These are phyloP conservation scores for Clitocybe nebularis DNA, from an alignment of 1,284 basidiomycete species.

Conservation along the genomic window DNA sequence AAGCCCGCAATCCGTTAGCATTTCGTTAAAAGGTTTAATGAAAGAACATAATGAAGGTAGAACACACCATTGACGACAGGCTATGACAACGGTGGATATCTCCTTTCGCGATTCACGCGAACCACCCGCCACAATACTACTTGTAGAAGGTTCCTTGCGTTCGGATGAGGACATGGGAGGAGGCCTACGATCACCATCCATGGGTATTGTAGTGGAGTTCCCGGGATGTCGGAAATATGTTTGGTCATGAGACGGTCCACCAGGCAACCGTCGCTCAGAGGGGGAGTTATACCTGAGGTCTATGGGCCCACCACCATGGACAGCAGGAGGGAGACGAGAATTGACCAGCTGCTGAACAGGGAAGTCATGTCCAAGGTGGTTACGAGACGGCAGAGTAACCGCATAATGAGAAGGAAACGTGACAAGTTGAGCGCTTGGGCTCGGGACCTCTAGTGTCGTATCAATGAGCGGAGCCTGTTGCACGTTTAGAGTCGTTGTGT, in stretches of 20 bases:
- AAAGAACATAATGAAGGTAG: conserved; percentile 25
- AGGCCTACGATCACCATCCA: conserved; percentile 37
- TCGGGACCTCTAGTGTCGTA: conserved; percentile 36
- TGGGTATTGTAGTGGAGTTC: conserved; percentile 25
- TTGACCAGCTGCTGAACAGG: conserved; percentile 34
- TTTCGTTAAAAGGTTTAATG: conserved; percentile 38
- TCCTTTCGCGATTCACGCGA: conserved; percentile 47
- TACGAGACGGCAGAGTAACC: conserved; percentile 35
- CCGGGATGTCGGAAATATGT: conserved; percentile 31
- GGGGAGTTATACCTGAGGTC: conserved; percentile 33
- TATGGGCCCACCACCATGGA: conserved; percentile 26
- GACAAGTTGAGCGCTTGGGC: conserved; percentile 30
- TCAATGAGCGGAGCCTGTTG: conserved; percentile 44
- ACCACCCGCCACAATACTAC: conserved; percentile 19
- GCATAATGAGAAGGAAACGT: conserved; percentile 29
- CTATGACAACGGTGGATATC: conserved; percentile 64
- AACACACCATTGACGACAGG: conserved; percentile 61
- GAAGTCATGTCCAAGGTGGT: conserved; percentile 40
- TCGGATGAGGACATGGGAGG: conserved; percentile 30
- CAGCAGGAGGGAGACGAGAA: conserved; percentile 34
- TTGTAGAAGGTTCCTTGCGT: conserved; percentile 32
- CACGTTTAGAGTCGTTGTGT: conserved; percentile 31
- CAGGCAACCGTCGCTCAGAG: conserved; percentile 42
- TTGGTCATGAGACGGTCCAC: conserved; percentile 40
- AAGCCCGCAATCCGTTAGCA: conserved; percentile 29